A percentile compares a stretch with the other conserved stretches of the same genome.
phyloP scores from a whole-genome alignment of 2,329 filamentous ascomycete genomes.

The Leptographium wingfieldii region DNA sequence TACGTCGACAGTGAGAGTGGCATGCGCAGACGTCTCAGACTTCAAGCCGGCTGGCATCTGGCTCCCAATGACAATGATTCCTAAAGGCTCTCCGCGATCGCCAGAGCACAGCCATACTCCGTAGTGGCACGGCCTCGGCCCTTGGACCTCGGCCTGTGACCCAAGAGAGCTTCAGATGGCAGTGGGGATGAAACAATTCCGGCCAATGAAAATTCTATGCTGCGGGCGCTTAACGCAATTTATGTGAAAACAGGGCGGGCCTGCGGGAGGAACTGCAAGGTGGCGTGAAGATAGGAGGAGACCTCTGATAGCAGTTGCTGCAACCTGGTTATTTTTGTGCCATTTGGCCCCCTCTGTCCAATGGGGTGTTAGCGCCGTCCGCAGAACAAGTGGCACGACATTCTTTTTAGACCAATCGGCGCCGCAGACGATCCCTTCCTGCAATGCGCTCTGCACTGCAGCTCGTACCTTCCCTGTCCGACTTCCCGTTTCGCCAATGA shows the following conservation, averaged over 20 bases:
- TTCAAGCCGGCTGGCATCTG: neutral
- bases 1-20: no score
- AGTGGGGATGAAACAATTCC: neutral
- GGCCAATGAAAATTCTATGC: neutral
- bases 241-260: neutral
- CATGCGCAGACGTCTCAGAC: neutral
- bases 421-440: neutral
- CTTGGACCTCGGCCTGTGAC: neutral
- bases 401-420: slow-evolving; percentile 19
- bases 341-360: slow-evolving; percentile 11
- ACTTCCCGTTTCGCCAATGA: neutral
- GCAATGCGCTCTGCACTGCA: neutral
- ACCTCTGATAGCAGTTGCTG: neutral
- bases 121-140: neutral
- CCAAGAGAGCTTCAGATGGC: neutral
- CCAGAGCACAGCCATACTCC: neutral
- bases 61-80: neutral
- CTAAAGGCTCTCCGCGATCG: neutral
- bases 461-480: neutral
- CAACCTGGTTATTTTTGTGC: neutral
- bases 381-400: slow-evolving; percentile 15
- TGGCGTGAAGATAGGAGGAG: neutral
- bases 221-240: neutral
- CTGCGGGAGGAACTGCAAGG: neutral
- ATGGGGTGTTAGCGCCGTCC: slow-evolving; percentile 13